Base-by-base conservation (phyloP, 495 filamentous ascomycete species). In the Neurospora sublineolata region DNA sequence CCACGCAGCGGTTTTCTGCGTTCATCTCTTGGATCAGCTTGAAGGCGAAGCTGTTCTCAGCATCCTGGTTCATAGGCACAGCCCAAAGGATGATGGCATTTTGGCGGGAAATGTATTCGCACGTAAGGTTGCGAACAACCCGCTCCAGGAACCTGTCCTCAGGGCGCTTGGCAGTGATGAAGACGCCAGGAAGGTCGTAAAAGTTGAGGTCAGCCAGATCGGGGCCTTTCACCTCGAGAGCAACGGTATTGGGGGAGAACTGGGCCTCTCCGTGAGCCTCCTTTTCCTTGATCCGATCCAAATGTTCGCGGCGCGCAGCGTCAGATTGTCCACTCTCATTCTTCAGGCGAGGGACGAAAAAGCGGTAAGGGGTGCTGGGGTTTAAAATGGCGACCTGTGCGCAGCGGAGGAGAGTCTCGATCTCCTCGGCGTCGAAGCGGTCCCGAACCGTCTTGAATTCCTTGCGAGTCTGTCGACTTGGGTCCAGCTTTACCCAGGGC, bases 131-230 rank as follows among this genome's bases (percentile, higher is more conserved):
- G 71, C 87, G 85, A 0, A 97, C 88, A 0, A 94, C 84, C 0
- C 79, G 75, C 6, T 92, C 88, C 0, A 94, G 81, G 68, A 92
- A 91, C 0, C 80, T 80, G 37, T 92, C 88, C n/a, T 88, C 82
- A 3, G 85, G 82, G 7, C 87, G 81, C 42, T 89, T 87, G 0
- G 86, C 82, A 0, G 88, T 88, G 69, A 88, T 87, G 73, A 96
- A 93, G 4, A 94, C 87, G 0, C 93, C 93, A 0, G 93, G 93
- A 0, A 96, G 80, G 74, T 97, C 93, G 73, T 90, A 94, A 72
- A 97, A 93, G 0, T 89, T 90, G 0, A 96, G 78, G 42, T 89
- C 88, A 0, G 91, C 89, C 0, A 94, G 85, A 0, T 83, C 83
- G 0, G 91, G 90, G 0, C 87, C 90, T 0, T 87, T 88, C 14